Evolutionary conservation across 1,139 yeast species (phyloP).

Genomic region (Sugiyamaella grinbergsii): DNA sequence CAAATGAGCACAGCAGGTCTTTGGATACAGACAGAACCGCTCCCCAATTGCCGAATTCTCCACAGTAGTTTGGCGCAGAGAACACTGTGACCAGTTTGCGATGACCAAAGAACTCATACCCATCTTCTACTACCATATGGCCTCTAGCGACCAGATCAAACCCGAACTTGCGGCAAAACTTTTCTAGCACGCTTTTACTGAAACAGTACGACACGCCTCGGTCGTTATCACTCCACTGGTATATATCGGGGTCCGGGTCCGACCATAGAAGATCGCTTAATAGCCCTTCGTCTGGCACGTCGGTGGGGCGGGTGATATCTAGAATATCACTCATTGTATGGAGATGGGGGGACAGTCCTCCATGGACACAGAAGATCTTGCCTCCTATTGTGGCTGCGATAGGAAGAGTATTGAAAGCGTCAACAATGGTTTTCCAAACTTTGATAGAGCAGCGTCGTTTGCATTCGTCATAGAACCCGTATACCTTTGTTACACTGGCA

Average conservation of each 20-base stretch:
- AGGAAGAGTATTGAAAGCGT: constrained; percentile 82
- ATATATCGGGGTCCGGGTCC: constrained; percentile 71
- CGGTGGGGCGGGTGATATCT: constrained; percentile 76
- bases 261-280: constrained; percentile 86
- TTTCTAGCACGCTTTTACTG: constrained; percentile 71
- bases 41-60: constrained; percentile 88
- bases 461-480: constrained; percentile 88
- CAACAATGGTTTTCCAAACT: constrained; percentile 75
- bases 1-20: constrained; percentile 78
- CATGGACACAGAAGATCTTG: constrained; percentile 85
- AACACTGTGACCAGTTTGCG: constrained; percentile 79
- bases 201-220: constrained; percentile 86
- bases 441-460: constrained; percentile 69
- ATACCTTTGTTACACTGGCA: constrained; percentile 79
- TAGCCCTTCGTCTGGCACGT: constrained; percentile 80
- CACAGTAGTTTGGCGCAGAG: constrained; percentile 89
- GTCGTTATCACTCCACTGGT: constrained; percentile 80
- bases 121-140: constrained; percentile 94
- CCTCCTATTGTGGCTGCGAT: constrained; percentile 86
- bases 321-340: constrained; percentile 66
- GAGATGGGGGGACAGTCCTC: constrained; percentile 81
- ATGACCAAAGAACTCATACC: constrained; percentile 81
- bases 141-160: constrained; percentile 83
- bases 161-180: constrained; percentile 67
- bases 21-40: constrained; percentile 86